Percentiles rank a stretch among this genome's conserved stretches.
Evolutionary conservation across 805 yeast genomes (phyloP).

Genomic region (Starmerella sirachaensis): DNA sequence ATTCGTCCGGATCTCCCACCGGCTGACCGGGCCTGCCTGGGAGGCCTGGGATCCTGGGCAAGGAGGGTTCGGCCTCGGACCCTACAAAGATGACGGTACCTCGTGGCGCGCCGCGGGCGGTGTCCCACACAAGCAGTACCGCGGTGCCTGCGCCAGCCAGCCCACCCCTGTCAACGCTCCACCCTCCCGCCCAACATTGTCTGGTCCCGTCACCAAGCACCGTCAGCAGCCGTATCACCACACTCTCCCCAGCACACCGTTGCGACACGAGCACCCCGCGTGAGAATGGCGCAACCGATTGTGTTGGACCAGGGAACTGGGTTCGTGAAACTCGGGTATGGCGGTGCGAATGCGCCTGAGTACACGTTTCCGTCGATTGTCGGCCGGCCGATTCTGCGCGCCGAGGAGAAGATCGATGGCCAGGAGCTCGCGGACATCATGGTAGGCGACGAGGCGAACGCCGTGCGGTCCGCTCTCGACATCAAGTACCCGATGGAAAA

Average conservation of each 20-base stretch:
- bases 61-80: too few relatives aligned
- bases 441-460: constrained; percentile 95
- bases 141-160: too few relatives aligned
- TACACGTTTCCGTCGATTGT: constrained; percentile 94
- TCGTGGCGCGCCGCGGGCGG: too few relatives aligned
- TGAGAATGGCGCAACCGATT: constrained; percentile 22
- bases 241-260: background rate
- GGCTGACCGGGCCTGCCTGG: too few relatives aligned
- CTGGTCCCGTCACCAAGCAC: too few relatives aligned
- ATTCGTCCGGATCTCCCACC: too few relatives aligned
- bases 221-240: too few relatives aligned
- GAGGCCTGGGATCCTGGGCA: too few relatives aligned
- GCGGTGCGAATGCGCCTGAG: constrained; percentile 95
- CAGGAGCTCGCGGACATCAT: constrained; percentile 84
- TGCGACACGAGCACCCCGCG: background rate
- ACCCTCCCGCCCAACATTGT: too few relatives aligned
- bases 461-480: constrained; percentile 79
- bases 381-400: constrained; percentile 92
- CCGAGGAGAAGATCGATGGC: constrained; percentile 76
- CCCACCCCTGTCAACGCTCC: too few relatives aligned
- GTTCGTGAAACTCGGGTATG: constrained; percentile 92
- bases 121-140: too few relatives aligned
- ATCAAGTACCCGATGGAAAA: constrained; percentile 98
- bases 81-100: too few relatives aligned
- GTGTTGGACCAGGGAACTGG: constrained; percentile 99